phyloP scores from a whole-genome alignment of 2,329 filamentous ascomycete genomes.

The Epichloe glyceriae region DNA sequence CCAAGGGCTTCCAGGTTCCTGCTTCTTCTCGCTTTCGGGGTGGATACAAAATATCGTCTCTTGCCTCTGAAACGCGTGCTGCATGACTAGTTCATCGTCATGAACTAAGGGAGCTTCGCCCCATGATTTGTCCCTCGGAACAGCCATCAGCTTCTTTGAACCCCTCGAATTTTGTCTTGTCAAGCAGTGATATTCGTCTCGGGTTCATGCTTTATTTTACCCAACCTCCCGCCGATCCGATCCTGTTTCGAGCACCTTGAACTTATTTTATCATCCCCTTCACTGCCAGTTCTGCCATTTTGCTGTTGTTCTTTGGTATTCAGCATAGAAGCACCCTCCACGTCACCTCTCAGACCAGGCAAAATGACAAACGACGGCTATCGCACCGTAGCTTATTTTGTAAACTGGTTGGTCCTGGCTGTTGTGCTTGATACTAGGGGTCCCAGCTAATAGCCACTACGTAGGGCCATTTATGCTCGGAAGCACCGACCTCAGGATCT shows the following conservation, averaged over 20 bases:
- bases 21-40: too few relatives aligned
- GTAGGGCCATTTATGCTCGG: constrained; percentile 69
- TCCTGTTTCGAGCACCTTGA: background rate
- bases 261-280: background rate
- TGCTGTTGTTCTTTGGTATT: background rate
- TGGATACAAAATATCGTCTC: background rate
- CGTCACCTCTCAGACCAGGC: background rate
- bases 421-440: background rate
- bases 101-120: background rate
- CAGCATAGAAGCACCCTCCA: background rate
- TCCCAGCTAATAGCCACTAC: background rate
- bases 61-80: background rate
- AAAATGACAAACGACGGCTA: constrained; percentile 29
- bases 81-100: background rate
- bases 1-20: too few relatives aligned
- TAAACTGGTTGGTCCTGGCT: constrained; percentile 43
- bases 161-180: background rate
- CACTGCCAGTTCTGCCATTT: background rate
- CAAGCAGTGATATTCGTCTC: background rate
- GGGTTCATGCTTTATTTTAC: background rate
- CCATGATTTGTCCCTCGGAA: background rate
- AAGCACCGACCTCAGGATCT: constrained; percentile 79
- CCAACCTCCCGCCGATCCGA: background rate
- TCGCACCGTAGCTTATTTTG: constrained; percentile 59
- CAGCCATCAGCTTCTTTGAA: background rate